Conservation (phyloP, 371 early-diverging fungal genomes). For the Zychaea mexicana region DNA sequence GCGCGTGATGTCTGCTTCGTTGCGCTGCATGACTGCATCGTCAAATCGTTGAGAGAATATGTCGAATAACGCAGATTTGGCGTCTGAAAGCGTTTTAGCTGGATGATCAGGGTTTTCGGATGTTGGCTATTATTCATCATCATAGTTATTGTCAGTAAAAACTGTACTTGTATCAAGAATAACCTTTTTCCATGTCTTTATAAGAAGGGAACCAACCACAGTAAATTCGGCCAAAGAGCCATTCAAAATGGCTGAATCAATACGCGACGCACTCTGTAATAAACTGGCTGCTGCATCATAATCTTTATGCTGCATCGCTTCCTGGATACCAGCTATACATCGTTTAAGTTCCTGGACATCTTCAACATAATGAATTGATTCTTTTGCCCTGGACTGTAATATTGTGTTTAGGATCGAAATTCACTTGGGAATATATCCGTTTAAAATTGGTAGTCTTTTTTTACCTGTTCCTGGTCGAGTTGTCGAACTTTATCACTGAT, state of each 20-base stretch:
- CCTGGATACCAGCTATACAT: conserved; percentile 73
- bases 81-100: conserved; percentile 59
- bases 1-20: conserved; percentile 78
- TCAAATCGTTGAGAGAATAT: conserved; percentile 82
- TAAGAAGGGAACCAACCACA: conserved; percentile 37
- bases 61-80: conserved; percentile 63
- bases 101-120: conserved; percentile 70
- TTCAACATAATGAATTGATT: conserved; percentile 69
- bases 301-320: conserved; percentile 71
- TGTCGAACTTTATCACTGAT: conserved; percentile 84
- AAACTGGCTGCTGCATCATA: conserved; percentile 77
- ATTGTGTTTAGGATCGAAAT: too few relatives aligned
- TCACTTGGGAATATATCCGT: too few relatives aligned
- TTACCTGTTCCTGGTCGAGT: conserved; percentile 75
- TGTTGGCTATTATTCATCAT: conserved; percentile 61
- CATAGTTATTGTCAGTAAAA: too few relatives aligned
- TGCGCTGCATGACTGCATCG: conserved; percentile 65
- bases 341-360: conserved; percentile 77
- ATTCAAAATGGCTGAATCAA: conserved; percentile 67
- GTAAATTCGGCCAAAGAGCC: conserved; percentile 75
- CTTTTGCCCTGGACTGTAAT: conserved; percentile 65
- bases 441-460: too few relatives aligned
- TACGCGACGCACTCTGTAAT: conserved; percentile 66
- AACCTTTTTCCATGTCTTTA: background rate
- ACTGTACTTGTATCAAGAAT: too few relatives aligned